Base-by-base conservation (phyloP, 2,329 filamentous ascomycete species). In the Microdochium bolleyi region DNA sequence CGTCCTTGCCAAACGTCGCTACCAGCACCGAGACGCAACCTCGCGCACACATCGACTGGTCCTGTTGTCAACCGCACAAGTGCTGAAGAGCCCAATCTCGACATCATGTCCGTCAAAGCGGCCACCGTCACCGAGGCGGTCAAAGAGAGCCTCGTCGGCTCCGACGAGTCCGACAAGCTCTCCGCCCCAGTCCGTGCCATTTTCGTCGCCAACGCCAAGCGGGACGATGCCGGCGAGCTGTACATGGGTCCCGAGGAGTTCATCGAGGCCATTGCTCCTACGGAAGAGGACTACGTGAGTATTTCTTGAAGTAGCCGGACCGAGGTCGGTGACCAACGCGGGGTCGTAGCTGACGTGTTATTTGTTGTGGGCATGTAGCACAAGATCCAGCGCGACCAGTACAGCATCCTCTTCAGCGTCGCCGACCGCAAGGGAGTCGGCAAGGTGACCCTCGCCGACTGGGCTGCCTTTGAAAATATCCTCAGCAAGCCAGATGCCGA, bases 301-400 rank as follows among this genome's bases (percentile, higher is more conserved):
- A 53, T 54, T 54, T 49, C 49, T 27, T 48, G n/a, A 22, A 5
- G 34, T 19, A 3, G 34, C 14, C 34, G 16, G 4, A 16, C 34
- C n/a, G 34, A 46, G 14, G 13, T 46, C 27, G 27, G 41, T 3
- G 41, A 22, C 16, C 14, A 7, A 46, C 19, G 21, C 8, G 41
- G 21, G 41, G 22, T 41, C 14, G 7, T 8, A 10, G 19, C 41
- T 46, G 41, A 41, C 30, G 32, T 49, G 30, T 44, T 41, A 3
- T 34, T n/a, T 37, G 46, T 32, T 50, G 32, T 48, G 14, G 16
- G 14, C 41, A 46, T 58, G 60, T 66, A 97, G 92, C 92, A 96
- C 78, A 99, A 99, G 73, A 97, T 99, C 76, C 89, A 91, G 73
- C 86, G 92, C 61, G 88, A 95, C 62, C 94, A 97, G 70, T 99